Evolutionary conservation across 108 stramenopile genomes (phyloP), one percentile per base, ranked within the genome.

Genomic region (Cyclotella distinguenda): DNA sequence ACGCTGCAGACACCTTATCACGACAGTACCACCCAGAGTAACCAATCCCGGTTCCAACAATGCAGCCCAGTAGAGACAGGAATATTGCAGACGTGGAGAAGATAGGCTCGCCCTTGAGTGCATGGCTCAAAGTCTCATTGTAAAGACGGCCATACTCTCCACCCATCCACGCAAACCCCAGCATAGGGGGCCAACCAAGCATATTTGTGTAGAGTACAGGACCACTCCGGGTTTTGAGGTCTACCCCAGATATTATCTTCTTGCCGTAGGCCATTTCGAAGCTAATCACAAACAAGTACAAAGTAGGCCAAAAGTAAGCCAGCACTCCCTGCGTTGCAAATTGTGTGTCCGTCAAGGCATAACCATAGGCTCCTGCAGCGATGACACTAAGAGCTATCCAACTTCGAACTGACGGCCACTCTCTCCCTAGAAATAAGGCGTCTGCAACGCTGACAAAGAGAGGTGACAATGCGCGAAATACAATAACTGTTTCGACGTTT

Each of bases 401-500:
- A 42, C 84, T 83, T 11, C 89, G 82, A 1, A 21, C 28, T 6
- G 78, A 83, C 3, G 96, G 96, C 80, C 84, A 87, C 57, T 94
- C 91, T 23, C 88, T 57, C 13, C 94, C 96, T 31, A 97, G 49
- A 65, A 90, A 91, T 21, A 84, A n/a, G 15, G 77, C 88, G 66
- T 95, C 95, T 51, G 88, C 51, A 42, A 96, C 60, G 32, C 86
- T 82, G 18, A 97, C 94, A 15, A 92, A 25, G 5, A 90, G 66
- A 0, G 96, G 96, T 32, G 92, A 66, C 48, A 89, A 52, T 2
- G 96, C 89, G 7, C 95, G 81, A 59, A 95, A 94, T 12, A 95
- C 91, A 64, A 97, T 95, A 44, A 97, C 85, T 0, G 97, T 97
- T 56, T 97, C 97, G 10, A 97, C 97, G 60, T 95, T 96, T 22